Evolutionary conservation across 2,329 filamentous ascomycete species (phyloP).

Genomic region (Trichophyton verrucosum): DNA sequence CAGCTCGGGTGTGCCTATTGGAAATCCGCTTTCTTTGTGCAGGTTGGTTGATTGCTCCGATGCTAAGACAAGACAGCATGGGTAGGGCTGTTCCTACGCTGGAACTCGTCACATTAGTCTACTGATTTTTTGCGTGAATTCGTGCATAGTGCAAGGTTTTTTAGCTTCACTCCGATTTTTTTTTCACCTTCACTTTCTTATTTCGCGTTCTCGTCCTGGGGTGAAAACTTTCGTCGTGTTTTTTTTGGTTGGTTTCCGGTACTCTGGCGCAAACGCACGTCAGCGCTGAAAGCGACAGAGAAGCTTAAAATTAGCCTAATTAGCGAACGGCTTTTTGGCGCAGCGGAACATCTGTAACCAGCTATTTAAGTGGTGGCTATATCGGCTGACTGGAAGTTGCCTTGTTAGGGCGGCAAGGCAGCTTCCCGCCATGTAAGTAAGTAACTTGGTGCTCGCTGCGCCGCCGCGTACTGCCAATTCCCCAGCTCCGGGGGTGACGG

Average conservation of each 20-base stretch:
- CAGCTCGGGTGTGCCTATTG: background rate
- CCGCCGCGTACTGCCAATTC: background rate
- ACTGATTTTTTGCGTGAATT: background rate
- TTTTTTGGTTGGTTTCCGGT: background rate
- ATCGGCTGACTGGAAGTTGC: background rate
- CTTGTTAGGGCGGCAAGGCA: background rate
- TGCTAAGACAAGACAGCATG: background rate
- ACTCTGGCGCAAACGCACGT: background rate
- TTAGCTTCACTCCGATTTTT: too few species aligned
- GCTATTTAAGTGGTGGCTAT: background rate
- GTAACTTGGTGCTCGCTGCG: background rate
- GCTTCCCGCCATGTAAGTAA: background rate
- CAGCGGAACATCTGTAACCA: background rate
- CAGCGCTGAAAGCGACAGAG: background rate
- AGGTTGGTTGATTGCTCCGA: background rate
- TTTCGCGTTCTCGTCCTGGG: background rate
- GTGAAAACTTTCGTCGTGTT: background rate
- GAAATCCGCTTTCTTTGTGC: background rate
- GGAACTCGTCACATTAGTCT: slow-evolving; percentile 2
- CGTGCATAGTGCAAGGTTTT: background rate
- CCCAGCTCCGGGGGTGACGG: background rate
- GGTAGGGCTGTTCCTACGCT: background rate
- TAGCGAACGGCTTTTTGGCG: background rate
- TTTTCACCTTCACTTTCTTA: too few species aligned
- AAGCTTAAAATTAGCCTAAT: background rate